Evolutionary conservation across 345 rosid species (phyloP).

Genomic region (Eutrema japonicum): DNA sequence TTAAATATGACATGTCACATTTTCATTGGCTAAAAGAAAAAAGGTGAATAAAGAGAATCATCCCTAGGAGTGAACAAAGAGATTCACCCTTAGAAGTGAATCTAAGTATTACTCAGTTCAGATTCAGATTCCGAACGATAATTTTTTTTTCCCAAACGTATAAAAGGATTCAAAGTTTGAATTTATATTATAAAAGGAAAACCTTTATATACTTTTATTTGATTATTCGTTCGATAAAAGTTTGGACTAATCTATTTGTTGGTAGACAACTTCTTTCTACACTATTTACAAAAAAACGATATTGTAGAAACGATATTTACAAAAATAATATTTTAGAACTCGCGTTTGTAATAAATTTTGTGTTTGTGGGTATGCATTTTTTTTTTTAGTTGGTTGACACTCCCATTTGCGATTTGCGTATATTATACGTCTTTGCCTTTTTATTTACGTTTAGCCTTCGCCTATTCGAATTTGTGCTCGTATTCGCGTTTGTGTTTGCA

Average conservation of each 20-base stretch:
- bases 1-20: too few relatives aligned
- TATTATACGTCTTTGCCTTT: too few relatives aligned
- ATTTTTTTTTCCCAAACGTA: background rate
- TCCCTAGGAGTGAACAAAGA: too few relatives aligned
- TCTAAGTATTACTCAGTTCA: too few relatives aligned
- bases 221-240: background rate
- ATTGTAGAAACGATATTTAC: background rate
- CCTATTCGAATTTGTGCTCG: too few relatives aligned
- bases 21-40: too few relatives aligned
- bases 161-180: background rate
- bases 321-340: background rate
- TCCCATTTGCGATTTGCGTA: background rate
- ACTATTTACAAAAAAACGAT: too few relatives aligned
- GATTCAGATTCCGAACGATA: background rate
- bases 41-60: too few relatives aligned
- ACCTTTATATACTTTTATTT: background rate
- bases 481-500: background rate
- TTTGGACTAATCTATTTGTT: background rate
- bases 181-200: background rate
- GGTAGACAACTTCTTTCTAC: too few relatives aligned
- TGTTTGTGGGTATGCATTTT: background rate
- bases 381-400: too few relatives aligned
- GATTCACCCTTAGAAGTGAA: too few relatives aligned
- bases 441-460: too few relatives aligned
- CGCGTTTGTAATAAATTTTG: background rate